A percentile compares a stretch with the other conserved stretches of the same genome.
Conservation (phyloP, 371 early-diverging fungal genomes). For the Haplosporangium sp. region DNA sequence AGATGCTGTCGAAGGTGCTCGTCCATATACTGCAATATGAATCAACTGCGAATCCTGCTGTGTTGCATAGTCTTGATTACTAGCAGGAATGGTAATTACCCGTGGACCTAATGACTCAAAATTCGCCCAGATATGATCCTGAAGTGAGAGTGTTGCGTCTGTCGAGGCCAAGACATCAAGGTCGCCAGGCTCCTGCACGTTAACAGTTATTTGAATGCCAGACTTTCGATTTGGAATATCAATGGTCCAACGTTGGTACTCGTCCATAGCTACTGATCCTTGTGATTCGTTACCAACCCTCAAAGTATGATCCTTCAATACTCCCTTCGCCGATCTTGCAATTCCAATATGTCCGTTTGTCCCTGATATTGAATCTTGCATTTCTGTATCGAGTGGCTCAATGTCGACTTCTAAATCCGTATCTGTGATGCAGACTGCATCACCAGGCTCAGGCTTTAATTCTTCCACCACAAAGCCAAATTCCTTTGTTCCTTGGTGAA, state of each 20-base stretch:
- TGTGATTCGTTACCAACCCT: constrained; percentile 29
- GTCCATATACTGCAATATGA: constrained; percentile 34
- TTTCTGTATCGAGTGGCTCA: constrained; percentile 59
- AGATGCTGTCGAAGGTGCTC: constrained; percentile 6
- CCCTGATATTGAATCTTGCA: constrained; percentile 1
- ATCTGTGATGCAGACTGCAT: constrained; percentile 79
- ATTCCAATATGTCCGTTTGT: neutral
- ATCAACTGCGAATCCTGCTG: constrained; percentile 27
- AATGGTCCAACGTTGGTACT: constrained; percentile 33
- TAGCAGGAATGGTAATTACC: constrained; percentile 23
- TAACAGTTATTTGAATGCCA: constrained; percentile 25
- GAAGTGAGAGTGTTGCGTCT: constrained; percentile 22
- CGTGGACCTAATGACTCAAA: constrained; percentile 27
- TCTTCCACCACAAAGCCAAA: constrained; percentile 76
- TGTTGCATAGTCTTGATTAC: constrained; percentile 36
- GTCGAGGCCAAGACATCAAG: constrained; percentile 41
- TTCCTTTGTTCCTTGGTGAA: constrained; percentile 65
- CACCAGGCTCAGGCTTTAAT: constrained; percentile 66
- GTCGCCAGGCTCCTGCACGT: constrained; percentile 39
- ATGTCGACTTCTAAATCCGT: constrained; percentile 90
- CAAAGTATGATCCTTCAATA: constrained; percentile 19
- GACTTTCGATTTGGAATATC: constrained; percentile 29
- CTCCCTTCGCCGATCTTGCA: constrained; percentile 5
- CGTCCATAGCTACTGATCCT: constrained; percentile 19
- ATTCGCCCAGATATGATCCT: constrained; percentile 51